Conservation (phyloP, 768 basidiomycete species). For the Psilocybe cyanescens region DNA sequence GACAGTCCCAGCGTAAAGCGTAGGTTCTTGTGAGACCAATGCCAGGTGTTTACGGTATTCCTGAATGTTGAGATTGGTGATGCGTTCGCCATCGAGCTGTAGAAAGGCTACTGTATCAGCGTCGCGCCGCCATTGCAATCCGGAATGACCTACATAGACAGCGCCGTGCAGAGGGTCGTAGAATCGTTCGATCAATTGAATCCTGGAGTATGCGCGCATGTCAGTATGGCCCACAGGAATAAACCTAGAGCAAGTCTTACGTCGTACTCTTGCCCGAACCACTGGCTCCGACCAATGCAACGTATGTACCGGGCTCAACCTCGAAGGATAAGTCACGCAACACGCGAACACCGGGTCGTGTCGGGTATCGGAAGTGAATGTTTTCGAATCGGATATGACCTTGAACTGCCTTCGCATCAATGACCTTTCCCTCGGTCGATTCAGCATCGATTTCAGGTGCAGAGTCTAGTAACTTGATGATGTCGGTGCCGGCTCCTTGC, state of each 20-base stretch:
- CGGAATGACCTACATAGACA: conserved; percentile 52
- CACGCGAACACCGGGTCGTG: conserved; percentile 82
- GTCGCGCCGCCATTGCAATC: not conserved
- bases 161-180: conserved; percentile 79
- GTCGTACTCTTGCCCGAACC: conserved; percentile 87
- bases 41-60: conserved; percentile 90
- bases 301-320: conserved; percentile 77
- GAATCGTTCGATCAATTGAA: conserved; percentile 86
- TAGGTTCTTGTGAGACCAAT: conserved; percentile 91
- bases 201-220: conserved; percentile 40
- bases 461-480: conserved; percentile 78
- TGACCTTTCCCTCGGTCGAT: conserved; percentile 60
- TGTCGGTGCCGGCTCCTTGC: conserved; percentile 72
- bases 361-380: conserved; percentile 90
- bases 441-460: conserved; percentile 82
- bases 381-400: conserved; percentile 80
- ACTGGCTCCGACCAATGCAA: conserved; percentile 82
- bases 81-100: conserved; percentile 74
- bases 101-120: not conserved
- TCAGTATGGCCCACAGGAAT: conserved; percentile 11
- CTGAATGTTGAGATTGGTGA: conserved; percentile 78
- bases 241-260: conserved; percentile 41
- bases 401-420: conserved; percentile 44
- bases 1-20: conserved; percentile 88
- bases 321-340: conserved; percentile 75